Conservation (phyloP, 805 yeast species). For the Starmerella roubikii region DNA sequence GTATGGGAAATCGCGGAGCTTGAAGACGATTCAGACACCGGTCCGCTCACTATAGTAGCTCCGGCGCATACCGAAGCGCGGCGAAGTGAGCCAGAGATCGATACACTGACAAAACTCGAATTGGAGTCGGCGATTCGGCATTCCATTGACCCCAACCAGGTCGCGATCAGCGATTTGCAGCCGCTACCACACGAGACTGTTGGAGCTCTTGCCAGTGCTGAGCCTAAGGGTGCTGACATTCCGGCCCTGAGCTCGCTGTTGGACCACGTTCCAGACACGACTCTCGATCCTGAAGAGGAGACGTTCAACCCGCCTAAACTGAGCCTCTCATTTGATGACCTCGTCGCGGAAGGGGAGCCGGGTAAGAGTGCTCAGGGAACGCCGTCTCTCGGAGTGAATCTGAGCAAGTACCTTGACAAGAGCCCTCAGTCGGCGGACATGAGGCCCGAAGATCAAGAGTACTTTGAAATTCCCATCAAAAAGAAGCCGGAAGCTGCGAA, state of each 20-base stretch:
- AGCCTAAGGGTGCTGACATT: neutral
- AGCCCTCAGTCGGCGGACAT: slow-evolving; percentile 4
- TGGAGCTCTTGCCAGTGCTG: too few relatives aligned
- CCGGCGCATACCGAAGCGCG: too few relatives aligned
- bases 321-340: neutral
- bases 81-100: neutral
- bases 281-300: neutral
- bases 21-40: too few relatives aligned
- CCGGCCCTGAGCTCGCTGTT: slow-evolving; percentile 10
- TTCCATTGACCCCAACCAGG: neutral
- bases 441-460: neutral
- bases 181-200: too few relatives aligned
- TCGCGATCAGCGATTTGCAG: neutral
- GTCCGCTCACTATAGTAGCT: too few relatives aligned
- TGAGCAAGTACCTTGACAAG: slow-evolving; percentile 11
- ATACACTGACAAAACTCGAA: slow-evolving; percentile 6
- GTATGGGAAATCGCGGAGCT: slow-evolving; percentile 10
- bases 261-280: slow-evolving; percentile 5
- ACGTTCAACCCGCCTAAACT: neutral
- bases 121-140: slow-evolving; percentile 5
- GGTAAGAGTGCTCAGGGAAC: neutral
- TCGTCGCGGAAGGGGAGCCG: neutral
- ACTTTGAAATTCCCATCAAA: neutral
- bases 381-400: slow-evolving; percentile 1
- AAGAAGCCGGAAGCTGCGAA: too few relatives aligned